A percentile compares a stretch with the other conserved stretches of the same genome.
phyloP scores from a whole-genome alignment of 108 stramenopile species.

The Nitzschia palea region DNA sequence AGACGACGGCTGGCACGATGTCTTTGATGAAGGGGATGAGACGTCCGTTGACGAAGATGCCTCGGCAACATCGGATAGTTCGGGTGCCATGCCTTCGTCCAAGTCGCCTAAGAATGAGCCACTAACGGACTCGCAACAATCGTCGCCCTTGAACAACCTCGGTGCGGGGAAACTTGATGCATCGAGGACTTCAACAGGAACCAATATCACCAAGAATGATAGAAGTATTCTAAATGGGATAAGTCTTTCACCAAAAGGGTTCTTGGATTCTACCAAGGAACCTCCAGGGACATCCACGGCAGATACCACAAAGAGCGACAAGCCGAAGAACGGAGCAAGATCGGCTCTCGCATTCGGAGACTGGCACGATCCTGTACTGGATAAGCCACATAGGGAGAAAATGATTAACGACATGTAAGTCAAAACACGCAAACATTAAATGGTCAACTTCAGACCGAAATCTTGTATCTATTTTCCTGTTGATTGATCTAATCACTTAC shows the following conservation, averaged over 20 bases:
- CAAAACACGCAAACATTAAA: not conserved
- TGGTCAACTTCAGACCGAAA: not conserved
- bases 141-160: not conserved
- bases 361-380: slow-evolving; percentile 31
- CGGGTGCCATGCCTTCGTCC: not conserved
- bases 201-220: not conserved
- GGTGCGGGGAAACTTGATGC: not conserved
- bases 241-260: too few species aligned
- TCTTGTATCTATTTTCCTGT: not conserved
- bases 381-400: slow-evolving; percentile 17
- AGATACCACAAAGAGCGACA: not conserved
- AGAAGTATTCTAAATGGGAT: too few species aligned
- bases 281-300: not conserved
- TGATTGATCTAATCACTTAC: not conserved
- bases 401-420: slow-evolving; percentile 44
- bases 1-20: slow-evolving; percentile 12
- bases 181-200: not conserved
- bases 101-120: not conserved
- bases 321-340: not conserved
- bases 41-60: not conserved
- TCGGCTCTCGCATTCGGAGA: not conserved
- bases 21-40: slow-evolving; percentile 8
- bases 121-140: not conserved
- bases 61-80: not conserved
- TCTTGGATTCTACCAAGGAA: too few species aligned